Base-by-base conservation (phyloP, 192 early-diverging fungal genomes). In the Allomyces javanicus region DNA sequence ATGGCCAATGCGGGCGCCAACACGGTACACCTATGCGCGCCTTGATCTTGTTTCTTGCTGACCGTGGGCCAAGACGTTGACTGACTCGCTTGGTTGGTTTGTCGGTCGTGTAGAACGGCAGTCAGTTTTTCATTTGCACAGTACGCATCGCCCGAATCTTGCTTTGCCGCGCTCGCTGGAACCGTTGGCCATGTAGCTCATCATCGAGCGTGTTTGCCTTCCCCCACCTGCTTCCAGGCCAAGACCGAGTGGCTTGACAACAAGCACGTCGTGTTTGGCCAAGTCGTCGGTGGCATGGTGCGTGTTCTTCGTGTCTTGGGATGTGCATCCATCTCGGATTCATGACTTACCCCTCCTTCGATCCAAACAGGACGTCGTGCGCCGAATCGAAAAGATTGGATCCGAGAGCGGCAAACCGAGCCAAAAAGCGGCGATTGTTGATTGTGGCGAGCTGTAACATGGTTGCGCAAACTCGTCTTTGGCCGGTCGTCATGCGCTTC, bases 81-180 rank as follows among this genome's bases (percentile, higher is more conserved):
- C 50, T 58, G 50, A 58, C 50, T 58, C 50, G 50, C 2, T 21
- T 21, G 3, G 21, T 58, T 58, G 21, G 2, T 14, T 21, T 4
- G 17, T 58, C 50, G 50, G 21, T 2, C 17, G 77, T 81, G 73
- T 87, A 85, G 65, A 89, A 89, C 72, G 87, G 85, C 10, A 85
- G 83, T 58, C 91, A 93, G 84, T 96, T 96, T 81, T 94, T 95
- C 76, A 87, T 97, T 71, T 89, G 87, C 66, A 94, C 92, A 22
- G 85, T 86, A 58, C 50, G 2, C n/a, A n/a, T n/a, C n/a, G 1
- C 21, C 0, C 21, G 17, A 1, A 3, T 58, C 21, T 58, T 9
- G 50, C 50, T 21, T n/a, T 10, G 5, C 3, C 21, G 17, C 12
- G 10, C 2, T n/a, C 2, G 17, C n/a, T n/a, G 7, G 6, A 9